These are phyloP conservation scores for Pistacia integerrima DNA, from an alignment of 345 rosid genomes.

Conservation along the genomic window DNA sequence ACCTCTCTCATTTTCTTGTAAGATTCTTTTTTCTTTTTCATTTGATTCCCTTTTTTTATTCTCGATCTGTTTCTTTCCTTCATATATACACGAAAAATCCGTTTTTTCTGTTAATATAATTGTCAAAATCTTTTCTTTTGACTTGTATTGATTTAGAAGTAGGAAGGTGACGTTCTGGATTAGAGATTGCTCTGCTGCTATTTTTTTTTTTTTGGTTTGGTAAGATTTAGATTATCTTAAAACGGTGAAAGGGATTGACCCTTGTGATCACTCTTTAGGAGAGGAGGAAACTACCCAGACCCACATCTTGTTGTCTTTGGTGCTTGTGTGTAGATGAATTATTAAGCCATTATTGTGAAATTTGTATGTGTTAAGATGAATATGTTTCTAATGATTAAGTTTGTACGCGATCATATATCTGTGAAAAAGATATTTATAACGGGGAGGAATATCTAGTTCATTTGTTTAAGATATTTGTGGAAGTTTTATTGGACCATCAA, in stretches of 20 bases:
- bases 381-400: neutral
- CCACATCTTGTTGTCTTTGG: no score
- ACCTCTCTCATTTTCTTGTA: conserved; percentile 69
- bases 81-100: no score
- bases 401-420: neutral
- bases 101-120: no score
- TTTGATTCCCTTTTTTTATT: neutral
- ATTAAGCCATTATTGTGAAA: neutral
- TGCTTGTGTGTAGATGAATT: no score
- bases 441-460: neutral
- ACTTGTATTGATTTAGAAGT: neutral
- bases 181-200: neutral
- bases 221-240: neutral
- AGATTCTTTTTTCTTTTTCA: neutral
- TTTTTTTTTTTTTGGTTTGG: neutral
- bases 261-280: no score
- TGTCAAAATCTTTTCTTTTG: no score
- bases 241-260: neutral
- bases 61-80: conserved; percentile 3
- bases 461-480: no score
- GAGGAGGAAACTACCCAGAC: no score
- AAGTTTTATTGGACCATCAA: no score
- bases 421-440: neutral
- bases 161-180: neutral
- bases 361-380: neutral